Evolutionary conservation across 495 filamentous ascomycete species (phyloP), one percentile per base, ranked within the genome.

Genomic region (Articulospora tetracladia): DNA sequence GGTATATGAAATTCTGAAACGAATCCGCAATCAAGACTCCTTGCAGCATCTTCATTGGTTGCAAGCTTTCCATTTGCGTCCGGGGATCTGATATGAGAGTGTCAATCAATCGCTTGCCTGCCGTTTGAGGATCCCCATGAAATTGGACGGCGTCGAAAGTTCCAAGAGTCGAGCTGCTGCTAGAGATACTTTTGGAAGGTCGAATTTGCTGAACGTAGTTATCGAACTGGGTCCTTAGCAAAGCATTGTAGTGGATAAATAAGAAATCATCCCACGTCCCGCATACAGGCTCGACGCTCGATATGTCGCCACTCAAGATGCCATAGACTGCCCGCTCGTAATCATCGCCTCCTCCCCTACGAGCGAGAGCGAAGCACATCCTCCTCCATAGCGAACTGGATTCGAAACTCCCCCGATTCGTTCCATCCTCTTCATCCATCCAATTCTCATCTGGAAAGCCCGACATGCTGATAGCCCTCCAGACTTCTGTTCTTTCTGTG

Each of bases 251-350:
- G 67, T 91, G 85, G 8, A 87, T 88, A 67, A 93, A 98, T n/a
- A 97, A 81, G 62, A 87, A 84, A 70, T 98, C 94, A 61, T 98
- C 91, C 87, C 90, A 96, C 36, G 82, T 84, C 44, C 79, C 77
- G 71, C 91, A 94, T 15, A 93, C 83, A 62, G 83, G 82, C 66
- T 89, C 80, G 12, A 92, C 90, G 44, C 87, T 86, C 34, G 83
- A 76, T 7, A 91, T 77, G 67, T 97, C 89, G 41, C 95, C 95
- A 44, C 88, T 87, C 51, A 98, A 80, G 22, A 95, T 76, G 22
- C 89, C 92, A 66, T 96, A 97, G 1, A 97, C 92, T 24, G 93
- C 94, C 27, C 84, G 81, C 74, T 98, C 91, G 68, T 90, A 93
- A 26, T 89, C 83, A 55, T 86, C 83, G 0, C 83, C 83, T 28